Base-by-base conservation (phyloP, 1,284 basidiomycete genomes). In the Cryptococcus floricola region DNA sequence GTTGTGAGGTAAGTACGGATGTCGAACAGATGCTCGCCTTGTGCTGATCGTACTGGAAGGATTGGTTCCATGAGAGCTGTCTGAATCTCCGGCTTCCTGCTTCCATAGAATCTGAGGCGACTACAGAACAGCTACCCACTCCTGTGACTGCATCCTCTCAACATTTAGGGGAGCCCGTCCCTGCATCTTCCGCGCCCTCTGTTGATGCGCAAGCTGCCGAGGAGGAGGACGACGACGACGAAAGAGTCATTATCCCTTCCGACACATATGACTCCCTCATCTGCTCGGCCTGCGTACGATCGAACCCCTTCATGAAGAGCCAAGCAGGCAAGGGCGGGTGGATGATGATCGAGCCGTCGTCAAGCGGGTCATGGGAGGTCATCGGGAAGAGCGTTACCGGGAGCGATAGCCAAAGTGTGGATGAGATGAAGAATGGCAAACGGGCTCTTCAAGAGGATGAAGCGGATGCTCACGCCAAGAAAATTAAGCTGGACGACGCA, bases 31-130 rank as follows among this genome's bases (percentile, higher is more conserved):
- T 7, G 27, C 19, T 47, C n/a, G 41, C n/a, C 16, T 42, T n/a
- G 28, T 39, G 37, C 13, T 25, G 25, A 23, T 39, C 47, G 48
- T 58, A 44, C 54, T 47, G n/a, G 5, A 44, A 73, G 69, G 72
- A 74, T 53, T 73, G 71, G 74, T 70, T 71, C 45, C 74, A 76
- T 53, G 74, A 76, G 45, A 65, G 70, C 12, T 76, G 74, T 39
- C 64, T 76, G 28, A 74, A 74, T 52, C 61, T 76, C 3, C 66
- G 64, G 18, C 49, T 27, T 28, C 27, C 42, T 9, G 14, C 13
- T 7, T 34, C 31, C 31, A 23, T 39, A 7, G 10, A 18, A 38
- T 4, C 14, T 9, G 12, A 14, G 18, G 13, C 23, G 6, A 4
- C 1, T 23, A 39, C 48, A 23, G 8, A 37, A 18, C 45, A 46